Evolutionary conservation across 495 filamentous ascomycete species (phyloP).

Genomic region (Immersiella caudata): DNA sequence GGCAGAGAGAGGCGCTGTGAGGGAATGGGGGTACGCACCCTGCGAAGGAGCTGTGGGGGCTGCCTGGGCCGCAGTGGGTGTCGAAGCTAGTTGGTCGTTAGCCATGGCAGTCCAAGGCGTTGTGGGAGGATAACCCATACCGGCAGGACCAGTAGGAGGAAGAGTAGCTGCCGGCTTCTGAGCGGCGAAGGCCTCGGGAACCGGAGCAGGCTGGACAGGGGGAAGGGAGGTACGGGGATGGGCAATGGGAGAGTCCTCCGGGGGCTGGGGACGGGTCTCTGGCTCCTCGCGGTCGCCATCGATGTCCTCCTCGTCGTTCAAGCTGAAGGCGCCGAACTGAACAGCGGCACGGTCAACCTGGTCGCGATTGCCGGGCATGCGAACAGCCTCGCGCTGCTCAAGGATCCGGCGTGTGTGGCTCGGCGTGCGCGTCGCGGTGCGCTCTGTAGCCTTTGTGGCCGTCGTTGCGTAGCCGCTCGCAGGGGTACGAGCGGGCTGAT

Average conservation of each 20-base stretch:
- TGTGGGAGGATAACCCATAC: slow-evolving; percentile 35
- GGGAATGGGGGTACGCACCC: slow-evolving; percentile 29
- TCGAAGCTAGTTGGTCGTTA: slow-evolving; percentile 40
- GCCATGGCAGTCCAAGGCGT: slow-evolving; percentile 18
- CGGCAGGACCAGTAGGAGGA: slow-evolving; percentile 46
- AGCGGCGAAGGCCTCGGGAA: slow-evolving; percentile 62
- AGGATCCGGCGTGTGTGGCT: slow-evolving; percentile 80
- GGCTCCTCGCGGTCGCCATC: slow-evolving; percentile 94
- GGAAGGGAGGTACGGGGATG: slow-evolving; percentile 87
- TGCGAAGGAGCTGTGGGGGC: slow-evolving; percentile 31
- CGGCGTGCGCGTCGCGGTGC: slow-evolving; percentile 61
- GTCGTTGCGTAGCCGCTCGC: slow-evolving; percentile 70
- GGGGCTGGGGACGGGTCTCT: slow-evolving; percentile 92
- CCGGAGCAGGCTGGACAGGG: slow-evolving; percentile 62
- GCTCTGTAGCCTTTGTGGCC: slow-evolving; percentile 73
- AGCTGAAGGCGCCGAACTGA: slow-evolving; percentile 93
- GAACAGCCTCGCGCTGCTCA: slow-evolving; percentile 94
- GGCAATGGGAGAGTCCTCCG: slow-evolving; percentile 90
- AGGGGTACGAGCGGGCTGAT: slow-evolving; percentile 57
- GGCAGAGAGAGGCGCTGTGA: background rate
- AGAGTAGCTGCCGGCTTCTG: slow-evolving; percentile 72
- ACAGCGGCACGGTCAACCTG: slow-evolving; percentile 86
- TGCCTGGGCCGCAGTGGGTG: slow-evolving; percentile 35
- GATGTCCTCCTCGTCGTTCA: slow-evolving; percentile 84
- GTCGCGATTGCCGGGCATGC: slow-evolving; percentile 98